Evolutionary conservation across 106 monocot species (phyloP), one percentile per base, ranked within the genome.

Genomic region (Dactylorhiza incarnata): DNA sequence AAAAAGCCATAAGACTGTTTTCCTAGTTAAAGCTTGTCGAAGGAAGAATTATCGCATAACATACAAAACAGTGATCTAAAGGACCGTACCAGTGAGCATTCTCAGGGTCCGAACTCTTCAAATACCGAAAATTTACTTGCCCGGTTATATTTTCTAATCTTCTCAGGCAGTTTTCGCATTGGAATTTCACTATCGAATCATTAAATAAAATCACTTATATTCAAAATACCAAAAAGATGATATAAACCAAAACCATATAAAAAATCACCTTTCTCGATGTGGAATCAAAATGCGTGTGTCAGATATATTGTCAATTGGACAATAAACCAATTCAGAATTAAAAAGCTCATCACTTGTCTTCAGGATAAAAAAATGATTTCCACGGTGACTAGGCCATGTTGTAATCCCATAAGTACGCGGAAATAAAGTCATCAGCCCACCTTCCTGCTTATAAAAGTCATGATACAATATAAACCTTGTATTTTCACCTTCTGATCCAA

Each of bases 271-370:
- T 86, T 89, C 91, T 77, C 94, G 86, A 71, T 99, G 97, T 49
- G 89, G 91, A 75, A 99, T 86, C 73, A 99, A 69, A 77, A 94
- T 78, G 26, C 71, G 80, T 51, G 85, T 84, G 56, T 81, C 82
- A 24, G 82, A 84, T 70, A 83, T 76, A 84, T 94, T 84, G 51
- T 86, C 82, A 73, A 91, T 44, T 5, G 84, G 87, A 70, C 94
- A 99, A 74, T 77, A 84, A 85, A 99, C 79, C 76, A 99, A 76
- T 80, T 93, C 97, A 17, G 97, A 99, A 76, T 99, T 99, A 80
- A 86, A 99, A 75, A 86, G 83, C 69, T 94, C 84, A 0, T 94
- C 82, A 83, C 91, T 99, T 80, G 94, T 86, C 55, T 85, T 87
- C 74, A 79, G 83, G 68, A 99, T 91, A 80, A 87, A 94, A 75